Conservation (phyloP, 129 eudicot genomes). For the Tanacetum coccineum region DNA sequence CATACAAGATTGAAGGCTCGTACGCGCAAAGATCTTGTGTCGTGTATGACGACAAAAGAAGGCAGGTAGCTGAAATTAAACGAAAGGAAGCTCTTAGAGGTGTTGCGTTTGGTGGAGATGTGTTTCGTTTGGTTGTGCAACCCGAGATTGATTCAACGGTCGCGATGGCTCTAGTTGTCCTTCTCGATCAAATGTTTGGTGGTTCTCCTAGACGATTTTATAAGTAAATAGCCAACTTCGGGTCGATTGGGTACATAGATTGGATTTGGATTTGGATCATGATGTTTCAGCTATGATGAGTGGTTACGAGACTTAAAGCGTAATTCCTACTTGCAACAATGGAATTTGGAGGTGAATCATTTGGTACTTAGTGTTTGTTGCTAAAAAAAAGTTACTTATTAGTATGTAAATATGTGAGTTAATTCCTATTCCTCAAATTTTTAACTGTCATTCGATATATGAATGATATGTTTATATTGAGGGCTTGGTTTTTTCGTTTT, state of each 20-base stretch:
- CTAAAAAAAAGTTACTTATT: background rate
- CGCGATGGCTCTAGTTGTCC: constrained; percentile 66
- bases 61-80: constrained; percentile 62
- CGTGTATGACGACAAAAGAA: constrained; percentile 43
- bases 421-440: constrained; percentile 18
- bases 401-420: constrained; percentile 14
- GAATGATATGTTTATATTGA: constrained; percentile 7
- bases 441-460: constrained; percentile 6
- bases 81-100: constrained; percentile 60
- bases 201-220: constrained; percentile 29
- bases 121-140: constrained; percentile 49
- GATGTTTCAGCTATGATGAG: no score
- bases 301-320: background rate
- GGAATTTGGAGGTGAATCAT: background rate
- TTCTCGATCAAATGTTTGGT: constrained; percentile 70
- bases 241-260: background rate
- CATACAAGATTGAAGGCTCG: constrained; percentile 62
- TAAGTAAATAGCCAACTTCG: background rate
- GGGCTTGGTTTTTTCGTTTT: constrained; percentile 44
- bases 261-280: background rate
- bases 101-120: constrained; percentile 51
- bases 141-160: constrained; percentile 42
- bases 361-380: background rate
- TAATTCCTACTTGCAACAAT: background rate
- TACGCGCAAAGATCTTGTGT: constrained; percentile 45